Conservation (phyloP, 2,329 filamentous ascomycete species). For the Colletotrichum paranaense region DNA sequence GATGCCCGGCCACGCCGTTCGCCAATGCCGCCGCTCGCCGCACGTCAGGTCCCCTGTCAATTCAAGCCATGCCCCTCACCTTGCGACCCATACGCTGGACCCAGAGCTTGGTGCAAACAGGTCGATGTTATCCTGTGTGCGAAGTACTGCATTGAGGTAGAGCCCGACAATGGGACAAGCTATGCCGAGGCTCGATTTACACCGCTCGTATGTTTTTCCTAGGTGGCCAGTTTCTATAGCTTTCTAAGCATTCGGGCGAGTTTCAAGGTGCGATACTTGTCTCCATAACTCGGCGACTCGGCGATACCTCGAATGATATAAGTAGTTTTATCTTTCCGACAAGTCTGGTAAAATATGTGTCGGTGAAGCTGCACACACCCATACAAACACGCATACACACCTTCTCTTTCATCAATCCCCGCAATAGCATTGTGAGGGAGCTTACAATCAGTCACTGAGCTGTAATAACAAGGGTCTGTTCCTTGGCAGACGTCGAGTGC, state of each 20-base stretch:
- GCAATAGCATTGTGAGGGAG: not conserved
- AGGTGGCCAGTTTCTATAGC: not conserved
- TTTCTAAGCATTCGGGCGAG: slow-evolving; percentile 1
- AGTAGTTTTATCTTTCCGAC: not conserved
- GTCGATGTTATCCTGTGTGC: not conserved
- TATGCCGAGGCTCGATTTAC: slow-evolving; percentile 24
- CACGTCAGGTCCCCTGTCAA: slow-evolving; percentile 12
- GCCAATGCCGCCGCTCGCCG: slow-evolving; percentile 16
- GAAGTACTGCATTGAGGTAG: not conserved
- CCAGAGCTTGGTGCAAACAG: not conserved
- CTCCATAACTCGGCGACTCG: not conserved
- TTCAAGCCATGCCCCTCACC: slow-evolving; percentile 10
- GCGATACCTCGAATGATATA: not conserved
- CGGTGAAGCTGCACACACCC: not conserved
- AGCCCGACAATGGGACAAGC: not conserved
- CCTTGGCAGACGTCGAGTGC: slow-evolving; percentile 9
- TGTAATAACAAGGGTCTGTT: slow-evolving; percentile 1
- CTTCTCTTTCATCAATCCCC: slow-evolving; percentile 23
- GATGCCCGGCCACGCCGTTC: slow-evolving; percentile 19
- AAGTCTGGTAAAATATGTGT: not conserved
- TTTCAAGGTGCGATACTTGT: not conserved
- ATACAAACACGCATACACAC: not conserved
- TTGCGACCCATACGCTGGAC: not conserved
- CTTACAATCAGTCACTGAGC: not conserved
- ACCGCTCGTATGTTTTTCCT: slow-evolving; percentile 16